phyloP scores from a whole-genome alignment of 495 filamentous ascomycete species.

The Copromyces sp. region DNA sequence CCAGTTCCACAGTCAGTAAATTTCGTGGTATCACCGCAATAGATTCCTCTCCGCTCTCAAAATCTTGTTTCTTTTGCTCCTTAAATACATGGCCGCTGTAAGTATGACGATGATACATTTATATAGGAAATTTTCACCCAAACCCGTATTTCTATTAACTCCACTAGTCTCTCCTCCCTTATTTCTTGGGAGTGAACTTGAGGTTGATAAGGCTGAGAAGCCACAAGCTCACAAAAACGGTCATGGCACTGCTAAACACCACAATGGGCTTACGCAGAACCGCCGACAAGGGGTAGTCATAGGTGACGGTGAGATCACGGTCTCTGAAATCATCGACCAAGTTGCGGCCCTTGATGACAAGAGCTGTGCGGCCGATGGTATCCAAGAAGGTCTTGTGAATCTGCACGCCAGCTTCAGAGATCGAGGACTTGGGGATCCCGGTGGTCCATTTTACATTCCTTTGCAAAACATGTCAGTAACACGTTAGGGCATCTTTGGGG shows the following conservation, averaged over 20 bases:
- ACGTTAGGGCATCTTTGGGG: neutral
- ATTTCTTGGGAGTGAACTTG: slow-evolving; percentile 31
- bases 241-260: slow-evolving; percentile 61
- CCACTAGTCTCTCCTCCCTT: slow-evolving; percentile 6
- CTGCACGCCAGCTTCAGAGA: slow-evolving; percentile 43
- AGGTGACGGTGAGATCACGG: slow-evolving; percentile 74
- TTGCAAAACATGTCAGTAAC: neutral
- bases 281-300: slow-evolving; percentile 69
- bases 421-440: slow-evolving; percentile 46
- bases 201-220: slow-evolving; percentile 63
- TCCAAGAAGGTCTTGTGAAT: slow-evolving; percentile 77
- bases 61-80: neutral
- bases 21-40: neutral
- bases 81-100: neutral
- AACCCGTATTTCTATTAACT: slow-evolving; percentile 9
- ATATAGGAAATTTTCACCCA: slow-evolving; percentile 4
- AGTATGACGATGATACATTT: neutral
- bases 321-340: slow-evolving; percentile 82
- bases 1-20: neutral
- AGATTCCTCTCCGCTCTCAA: neutral
- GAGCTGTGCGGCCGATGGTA: slow-evolving; percentile 74
- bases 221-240: slow-evolving; percentile 70
- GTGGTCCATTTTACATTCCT: slow-evolving; percentile 63
- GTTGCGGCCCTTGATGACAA: slow-evolving; percentile 73
- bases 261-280: slow-evolving; percentile 77